Conservation (phyloP, 441 rosid genomes). For the Adansonia gregorii region DNA sequence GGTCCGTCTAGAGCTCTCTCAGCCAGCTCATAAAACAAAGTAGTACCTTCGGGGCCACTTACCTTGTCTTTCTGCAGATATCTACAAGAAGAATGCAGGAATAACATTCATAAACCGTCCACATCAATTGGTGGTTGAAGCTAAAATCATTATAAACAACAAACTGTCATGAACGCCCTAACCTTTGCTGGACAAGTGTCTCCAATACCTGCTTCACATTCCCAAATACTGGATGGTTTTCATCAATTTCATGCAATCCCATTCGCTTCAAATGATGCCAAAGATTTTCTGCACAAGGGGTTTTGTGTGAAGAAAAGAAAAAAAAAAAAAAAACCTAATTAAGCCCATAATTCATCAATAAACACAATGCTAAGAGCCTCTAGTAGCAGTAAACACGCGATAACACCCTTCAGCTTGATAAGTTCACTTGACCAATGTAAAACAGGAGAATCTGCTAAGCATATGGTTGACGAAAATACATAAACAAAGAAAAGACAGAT, state of each 20-base stretch:
- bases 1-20: slow-evolving; percentile 85
- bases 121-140: neutral
- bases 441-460: neutral
- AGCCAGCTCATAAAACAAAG: slow-evolving; percentile 72
- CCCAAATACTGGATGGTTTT: slow-evolving; percentile 70
- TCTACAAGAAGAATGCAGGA: slow-evolving; percentile 37
- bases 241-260: slow-evolving; percentile 70
- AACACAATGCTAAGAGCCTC: neutral
- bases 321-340: neutral
- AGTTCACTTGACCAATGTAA: neutral
- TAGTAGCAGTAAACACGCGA: neutral
- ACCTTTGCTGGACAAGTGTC: slow-evolving; percentile 86
- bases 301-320: neutral
- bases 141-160: slow-evolving; percentile 13
- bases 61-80: slow-evolving; percentile 87
- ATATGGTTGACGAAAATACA: neutral
- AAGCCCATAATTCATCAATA: neutral
- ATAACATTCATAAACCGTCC: neutral
- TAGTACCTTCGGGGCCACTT: slow-evolving; percentile 77
- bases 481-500: neutral
- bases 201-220: slow-evolving; percentile 77
- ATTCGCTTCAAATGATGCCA: slow-evolving; percentile 79
- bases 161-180: neutral
- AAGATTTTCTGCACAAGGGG: slow-evolving; percentile 53
- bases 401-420: neutral